Evolutionary conservation across 257 asterid species (phyloP).

Genomic region (Forsythia viridissima): DNA sequence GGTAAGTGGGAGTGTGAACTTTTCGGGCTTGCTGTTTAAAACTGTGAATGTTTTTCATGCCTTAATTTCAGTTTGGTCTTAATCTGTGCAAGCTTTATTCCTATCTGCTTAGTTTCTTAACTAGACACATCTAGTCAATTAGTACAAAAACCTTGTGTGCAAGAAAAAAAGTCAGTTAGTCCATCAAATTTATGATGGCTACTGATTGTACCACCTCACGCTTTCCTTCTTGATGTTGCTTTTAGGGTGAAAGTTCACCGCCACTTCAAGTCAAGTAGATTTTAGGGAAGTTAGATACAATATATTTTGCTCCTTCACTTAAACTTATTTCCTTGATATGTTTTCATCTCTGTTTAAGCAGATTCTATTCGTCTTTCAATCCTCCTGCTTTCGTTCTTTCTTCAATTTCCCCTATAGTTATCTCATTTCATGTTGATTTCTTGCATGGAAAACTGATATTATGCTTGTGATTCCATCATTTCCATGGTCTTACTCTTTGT

Average conservation of each 20-base stretch:
- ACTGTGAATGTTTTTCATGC: background rate
- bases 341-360: background rate
- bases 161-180: background rate
- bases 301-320: background rate
- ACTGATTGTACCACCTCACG: background rate
- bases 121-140: background rate
- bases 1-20: conserved; percentile 44
- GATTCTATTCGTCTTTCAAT: background rate
- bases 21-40: background rate
- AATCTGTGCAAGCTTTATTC: background rate
- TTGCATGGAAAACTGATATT: background rate
- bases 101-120: background rate
- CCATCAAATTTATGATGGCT: background rate
- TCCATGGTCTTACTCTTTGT: background rate
- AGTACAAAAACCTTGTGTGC: background rate
- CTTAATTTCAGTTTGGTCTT: background rate
- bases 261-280: background rate
- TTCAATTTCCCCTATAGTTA: background rate
- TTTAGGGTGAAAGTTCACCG: background rate
- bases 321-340: background rate
- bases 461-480: background rate
- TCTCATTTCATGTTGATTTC: background rate
- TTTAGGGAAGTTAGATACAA: background rate
- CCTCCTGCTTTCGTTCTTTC: background rate
- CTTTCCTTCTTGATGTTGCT: background rate